Conservation (phyloP, 2,329 filamentous ascomycete genomes). For the Sporothrix euskadiensis region DNA sequence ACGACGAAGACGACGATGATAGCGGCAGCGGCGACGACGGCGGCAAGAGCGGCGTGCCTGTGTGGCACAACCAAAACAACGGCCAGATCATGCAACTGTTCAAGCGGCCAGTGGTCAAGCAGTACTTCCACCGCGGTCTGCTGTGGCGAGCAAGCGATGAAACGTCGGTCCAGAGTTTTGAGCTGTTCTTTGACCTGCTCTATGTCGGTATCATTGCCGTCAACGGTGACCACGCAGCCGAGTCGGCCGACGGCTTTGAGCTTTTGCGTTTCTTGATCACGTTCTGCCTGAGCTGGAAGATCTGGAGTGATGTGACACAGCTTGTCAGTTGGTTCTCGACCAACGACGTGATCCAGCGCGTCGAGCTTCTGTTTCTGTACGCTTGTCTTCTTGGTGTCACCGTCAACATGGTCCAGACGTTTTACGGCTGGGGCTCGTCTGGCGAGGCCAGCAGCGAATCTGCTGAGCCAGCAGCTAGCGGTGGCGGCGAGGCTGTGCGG, state of each 20-base stretch:
- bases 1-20: constrained; percentile 32
- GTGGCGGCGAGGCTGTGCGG: not conserved
- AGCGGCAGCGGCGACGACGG: constrained; percentile 9
- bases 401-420: constrained; percentile 61
- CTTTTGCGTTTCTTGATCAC: constrained; percentile 62
- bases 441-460: not conserved
- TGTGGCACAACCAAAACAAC: constrained; percentile 37
- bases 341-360: constrained; percentile 59
- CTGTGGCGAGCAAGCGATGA: constrained; percentile 61
- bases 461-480: not conserved
- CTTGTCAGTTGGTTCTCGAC: constrained; percentile 63
- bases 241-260: constrained; percentile 55
- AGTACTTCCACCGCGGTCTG: constrained; percentile 66
- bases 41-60: constrained; percentile 25
- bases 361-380: constrained; percentile 62
- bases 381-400: constrained; percentile 63
- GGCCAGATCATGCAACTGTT: constrained; percentile 56
- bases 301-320: constrained; percentile 61
- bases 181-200: constrained; percentile 64
- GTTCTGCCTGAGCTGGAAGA: constrained; percentile 64
- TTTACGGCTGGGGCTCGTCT: constrained; percentile 42
- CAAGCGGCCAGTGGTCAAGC: constrained; percentile 60
- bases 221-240: constrained; percentile 61
- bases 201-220: constrained; percentile 66
- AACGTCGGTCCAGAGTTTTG: constrained; percentile 63